Evolutionary conservation across 441 rosid species (phyloP).

Genomic region (Jatropha podagrica): DNA sequence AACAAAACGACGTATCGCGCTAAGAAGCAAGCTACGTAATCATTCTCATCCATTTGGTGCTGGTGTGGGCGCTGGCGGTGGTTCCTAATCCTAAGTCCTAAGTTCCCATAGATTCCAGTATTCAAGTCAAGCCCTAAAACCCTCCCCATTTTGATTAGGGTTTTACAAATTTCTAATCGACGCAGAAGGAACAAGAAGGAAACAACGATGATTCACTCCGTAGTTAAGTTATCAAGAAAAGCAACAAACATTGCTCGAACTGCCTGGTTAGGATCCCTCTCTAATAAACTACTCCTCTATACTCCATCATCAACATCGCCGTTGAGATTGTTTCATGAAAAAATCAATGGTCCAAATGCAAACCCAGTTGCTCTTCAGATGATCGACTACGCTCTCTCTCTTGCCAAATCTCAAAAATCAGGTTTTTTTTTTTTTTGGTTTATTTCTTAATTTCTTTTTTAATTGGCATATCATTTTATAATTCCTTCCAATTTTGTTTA

Average conservation of each 20-base stretch:
- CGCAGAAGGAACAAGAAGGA: not conserved
- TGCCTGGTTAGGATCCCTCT: conserved; percentile 12
- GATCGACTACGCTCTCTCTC: conserved; percentile 83
- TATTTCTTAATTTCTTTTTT: conserved; percentile 1
- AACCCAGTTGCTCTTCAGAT: conserved; percentile 79
- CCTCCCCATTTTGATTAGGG: not conserved
- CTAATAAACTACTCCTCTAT: not conserved
- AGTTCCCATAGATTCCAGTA: no score
- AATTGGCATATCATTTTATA: not conserved
- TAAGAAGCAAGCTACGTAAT: no score
- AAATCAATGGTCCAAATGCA: conserved; percentile 38
- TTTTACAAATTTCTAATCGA: not conserved
- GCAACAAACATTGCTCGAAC: conserved; percentile 24
- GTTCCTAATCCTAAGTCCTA: no score
- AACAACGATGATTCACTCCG: conserved; percentile 41
- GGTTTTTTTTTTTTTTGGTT: conserved; percentile 34
- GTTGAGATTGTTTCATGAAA: conserved; percentile 51
- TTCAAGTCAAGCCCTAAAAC: not conserved
- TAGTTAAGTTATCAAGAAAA: conserved; percentile 38
- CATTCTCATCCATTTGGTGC: not conserved
- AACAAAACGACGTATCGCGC: not conserved
- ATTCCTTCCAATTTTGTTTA: not conserved
- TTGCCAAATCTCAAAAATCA: conserved; percentile 66
- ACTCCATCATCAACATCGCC: conserved; percentile 19
- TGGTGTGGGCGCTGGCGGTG: not conserved